Base-by-base conservation (phyloP, 2,329 filamentous ascomycete genomes). In the Pseudogymnoascus verrucosus region DNA sequence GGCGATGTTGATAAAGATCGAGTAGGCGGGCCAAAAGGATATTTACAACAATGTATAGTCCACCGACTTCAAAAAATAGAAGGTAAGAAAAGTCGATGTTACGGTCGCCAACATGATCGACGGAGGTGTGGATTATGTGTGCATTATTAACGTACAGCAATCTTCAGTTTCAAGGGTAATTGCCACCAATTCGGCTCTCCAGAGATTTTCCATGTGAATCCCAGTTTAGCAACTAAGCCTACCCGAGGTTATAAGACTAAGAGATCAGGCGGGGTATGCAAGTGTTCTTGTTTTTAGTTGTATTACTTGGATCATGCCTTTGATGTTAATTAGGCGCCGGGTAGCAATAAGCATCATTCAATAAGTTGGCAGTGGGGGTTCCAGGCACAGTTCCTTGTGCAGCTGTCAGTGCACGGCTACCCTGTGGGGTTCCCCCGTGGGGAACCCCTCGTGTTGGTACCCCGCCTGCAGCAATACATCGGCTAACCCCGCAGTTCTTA, bases 1-100 rank as follows among this genome's bases (percentile, higher is more conserved):
- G 51, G 51, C 51, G 51, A 57, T 57, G 51, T 34, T 54, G 47
- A 54, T 31, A 54, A 54, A 54, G n/a, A 54, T 54, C 51, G 28
- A 57, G 23, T 34, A 19, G 26, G 28, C 28, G 14, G 16, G n/a
- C 28, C 28, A 57, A 31, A 57, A 21, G 51, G 51, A 57, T 57
- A 57, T 34, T 54, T 21, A 57, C 51, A 57, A 57, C 26, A 57
- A 57, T 34, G 10, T 57, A 34, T 57, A 57, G 26, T 57, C 28
- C n/a, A 57, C 28, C 16, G 51, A 57, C 51, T 57, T 57, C 34
- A 5, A 34, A 34, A 34, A 57, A 7, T 57, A 57, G 16, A 57
- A 57, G 51, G 28, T 57, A 57, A 14, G 16, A 5, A 21, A 57
- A 57, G 16, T 57, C 16, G 16, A 34, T 57, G 10, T 34, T 57